Evolutionary conservation across 2,329 filamentous ascomycete species (phyloP).

Genomic region (Fusarium compactum): DNA sequence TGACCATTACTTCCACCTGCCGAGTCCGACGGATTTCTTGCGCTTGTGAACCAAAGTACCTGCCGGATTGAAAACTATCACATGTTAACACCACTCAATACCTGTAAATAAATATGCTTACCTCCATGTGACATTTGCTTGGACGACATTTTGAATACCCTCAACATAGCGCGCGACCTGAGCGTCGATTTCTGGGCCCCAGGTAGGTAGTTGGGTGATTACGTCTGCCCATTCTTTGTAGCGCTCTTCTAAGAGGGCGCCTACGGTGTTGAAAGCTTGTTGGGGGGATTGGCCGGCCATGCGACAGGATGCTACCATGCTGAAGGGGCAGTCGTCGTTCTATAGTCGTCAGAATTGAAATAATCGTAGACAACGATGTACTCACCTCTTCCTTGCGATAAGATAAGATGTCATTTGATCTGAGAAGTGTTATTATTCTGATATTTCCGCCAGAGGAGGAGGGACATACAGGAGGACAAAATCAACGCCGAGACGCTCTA

Average conservation of each 20-base stretch:
- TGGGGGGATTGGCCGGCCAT: slow-evolving; percentile 16
- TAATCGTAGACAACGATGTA: fast-evolving
- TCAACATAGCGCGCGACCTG: slow-evolving; percentile 9
- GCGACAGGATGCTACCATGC: slow-evolving; percentile 24
- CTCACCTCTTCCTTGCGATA: slow-evolving; percentile 21
- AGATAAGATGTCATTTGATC: slow-evolving; percentile 14
- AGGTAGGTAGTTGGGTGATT: slow-evolving; percentile 6
- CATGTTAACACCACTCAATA: not conserved
- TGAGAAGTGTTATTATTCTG: fast-evolving
- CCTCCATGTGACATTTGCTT: slow-evolving; percentile 30
- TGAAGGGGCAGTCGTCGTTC: slow-evolving; percentile 21
- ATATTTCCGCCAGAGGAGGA: too few species aligned
- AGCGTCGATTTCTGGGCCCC: slow-evolving; percentile 6
- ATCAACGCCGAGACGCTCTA: slow-evolving; percentile 15
- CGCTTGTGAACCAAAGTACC: slow-evolving; percentile 23
- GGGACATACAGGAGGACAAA: slow-evolving; percentile 10
- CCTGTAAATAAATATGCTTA: not conserved
- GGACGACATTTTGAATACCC: slow-evolving; percentile 23
- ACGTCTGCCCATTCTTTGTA: slow-evolving; percentile 5
- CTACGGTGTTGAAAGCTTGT: slow-evolving; percentile 13
- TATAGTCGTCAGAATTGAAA: not conserved
- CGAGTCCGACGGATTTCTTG: slow-evolving; percentile 17
- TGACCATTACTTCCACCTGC: slow-evolving; percentile 14
- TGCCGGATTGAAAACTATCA: slow-evolving; percentile 21
- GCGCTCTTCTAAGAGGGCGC: slow-evolving; percentile 3